phyloP scores from a whole-genome alignment of 257 asterid genomes.

The Phtheirospermum japonicum region DNA sequence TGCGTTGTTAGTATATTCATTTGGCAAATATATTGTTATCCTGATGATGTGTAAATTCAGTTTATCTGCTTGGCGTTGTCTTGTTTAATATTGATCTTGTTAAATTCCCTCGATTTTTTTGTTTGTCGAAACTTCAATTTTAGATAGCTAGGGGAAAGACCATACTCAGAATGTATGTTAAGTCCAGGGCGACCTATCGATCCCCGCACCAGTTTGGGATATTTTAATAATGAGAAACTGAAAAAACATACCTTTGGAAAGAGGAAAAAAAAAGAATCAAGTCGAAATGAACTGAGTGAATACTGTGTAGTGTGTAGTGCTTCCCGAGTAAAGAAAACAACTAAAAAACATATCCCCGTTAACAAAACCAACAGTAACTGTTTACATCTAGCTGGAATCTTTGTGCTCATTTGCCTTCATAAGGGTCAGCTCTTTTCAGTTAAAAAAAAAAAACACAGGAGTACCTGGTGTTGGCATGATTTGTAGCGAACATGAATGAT shows the following conservation, averaged over 20 bases:
- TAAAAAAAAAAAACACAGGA: too few species aligned
- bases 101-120: background rate
- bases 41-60: background rate
- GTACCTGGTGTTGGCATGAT: constrained; percentile 14
- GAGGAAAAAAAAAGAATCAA: background rate
- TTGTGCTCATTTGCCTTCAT: constrained; percentile 15
- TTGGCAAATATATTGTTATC: background rate
- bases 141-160: constrained; percentile 3
- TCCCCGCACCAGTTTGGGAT: constrained; percentile 5
- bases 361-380: constrained; percentile 16
- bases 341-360: constrained; percentile 5
- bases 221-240: constrained; percentile 11
- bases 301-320: background rate
- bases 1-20: constrained; percentile 4
- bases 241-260: background rate
- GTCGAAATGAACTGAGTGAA: background rate
- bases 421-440: constrained; percentile 14
- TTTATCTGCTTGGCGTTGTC: constrained; percentile 18
- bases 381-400: constrained; percentile 12
- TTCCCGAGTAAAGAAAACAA: constrained; percentile 4
- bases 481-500: constrained; percentile 7
- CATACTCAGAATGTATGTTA: constrained; percentile 4
- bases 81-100: constrained; percentile 5
- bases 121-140: constrained; percentile 9
- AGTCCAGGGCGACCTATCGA: background rate